Conservation (phyloP, 1,139 yeast genomes). For the Candida sp. region DNA sequence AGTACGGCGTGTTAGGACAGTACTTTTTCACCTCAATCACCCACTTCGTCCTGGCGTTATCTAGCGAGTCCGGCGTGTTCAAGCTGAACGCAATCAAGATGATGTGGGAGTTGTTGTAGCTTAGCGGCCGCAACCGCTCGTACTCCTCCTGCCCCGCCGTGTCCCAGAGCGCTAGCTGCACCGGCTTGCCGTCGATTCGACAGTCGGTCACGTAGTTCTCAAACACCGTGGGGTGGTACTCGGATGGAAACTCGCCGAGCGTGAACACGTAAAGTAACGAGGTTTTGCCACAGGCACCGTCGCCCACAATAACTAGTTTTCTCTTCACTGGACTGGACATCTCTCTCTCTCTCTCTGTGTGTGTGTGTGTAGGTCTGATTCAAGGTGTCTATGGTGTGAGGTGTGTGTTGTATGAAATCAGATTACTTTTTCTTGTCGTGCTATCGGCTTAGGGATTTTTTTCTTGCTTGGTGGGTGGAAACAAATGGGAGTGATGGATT, state of each 20-base stretch:
- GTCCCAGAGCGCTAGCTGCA: constrained; percentile 92
- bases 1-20: constrained; percentile 68
- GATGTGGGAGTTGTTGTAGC: constrained; percentile 78
- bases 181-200: constrained; percentile 90
- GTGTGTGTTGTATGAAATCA: not conserved
- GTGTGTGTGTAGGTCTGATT: not conserved
- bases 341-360: not conserved
- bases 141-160: constrained; percentile 98
- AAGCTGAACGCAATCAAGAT: constrained; percentile 75
- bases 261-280: constrained; percentile 92
- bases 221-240: constrained; percentile 93
- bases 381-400: not conserved
- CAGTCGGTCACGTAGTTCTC: constrained; percentile 96
- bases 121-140: constrained; percentile 80
- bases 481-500: not conserved
- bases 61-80: constrained; percentile 70
- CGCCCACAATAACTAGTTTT: constrained; percentile 91
- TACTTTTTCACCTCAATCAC: constrained; percentile 69
- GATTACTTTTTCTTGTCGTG: not conserved
- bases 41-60: constrained; percentile 75
- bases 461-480: not conserved
- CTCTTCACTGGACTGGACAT: constrained; percentile 48
- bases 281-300: constrained; percentile 96
- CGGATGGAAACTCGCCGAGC: constrained; percentile 83
- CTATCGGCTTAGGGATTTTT: not conserved